Evolutionary conservation across 1,284 basidiomycete genomes (phyloP).

Genomic region (Heimioporus retisporus): DNA sequence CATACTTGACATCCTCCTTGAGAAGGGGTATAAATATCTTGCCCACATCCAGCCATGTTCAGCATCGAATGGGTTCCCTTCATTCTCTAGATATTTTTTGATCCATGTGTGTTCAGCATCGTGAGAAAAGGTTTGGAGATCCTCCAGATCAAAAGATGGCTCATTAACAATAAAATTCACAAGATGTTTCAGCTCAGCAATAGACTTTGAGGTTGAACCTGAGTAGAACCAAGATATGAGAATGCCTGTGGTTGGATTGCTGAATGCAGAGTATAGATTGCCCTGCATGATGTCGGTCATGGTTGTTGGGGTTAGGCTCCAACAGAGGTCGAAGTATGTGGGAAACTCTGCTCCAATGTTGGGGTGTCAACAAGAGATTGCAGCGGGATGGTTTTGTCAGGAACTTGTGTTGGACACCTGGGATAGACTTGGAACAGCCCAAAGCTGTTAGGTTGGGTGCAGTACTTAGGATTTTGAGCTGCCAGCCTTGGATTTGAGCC

Average conservation of each 20-base stretch:
- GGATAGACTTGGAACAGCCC: neutral
- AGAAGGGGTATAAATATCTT: neutral
- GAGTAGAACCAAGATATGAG: conserved; percentile 8
- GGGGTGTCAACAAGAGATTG: neutral
- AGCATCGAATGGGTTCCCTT: neutral
- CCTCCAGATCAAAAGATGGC: neutral
- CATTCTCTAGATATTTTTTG: neutral
- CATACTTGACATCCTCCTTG: neutral
- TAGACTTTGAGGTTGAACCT: neutral
- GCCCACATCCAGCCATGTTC: conserved; percentile 9
- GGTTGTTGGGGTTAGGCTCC: neutral
- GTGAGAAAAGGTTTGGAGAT: neutral
- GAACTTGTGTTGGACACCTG: neutral
- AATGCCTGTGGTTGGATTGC: neutral
- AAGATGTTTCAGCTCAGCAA: neutral
- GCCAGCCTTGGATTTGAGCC: too few relatives aligned
- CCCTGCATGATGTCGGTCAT: neutral
- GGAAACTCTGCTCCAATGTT: neutral
- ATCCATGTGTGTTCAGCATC: neutral
- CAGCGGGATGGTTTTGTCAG: neutral
- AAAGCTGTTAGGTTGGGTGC: neutral
- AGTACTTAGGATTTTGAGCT: too few relatives aligned
- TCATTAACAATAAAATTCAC: neutral
- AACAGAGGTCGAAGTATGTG: neutral
- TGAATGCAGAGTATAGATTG: conserved; percentile 5